These are phyloP conservation scores for Toxicodendron radicans DNA, from an alignment of 345 rosid species.

Conservation along the genomic window DNA sequence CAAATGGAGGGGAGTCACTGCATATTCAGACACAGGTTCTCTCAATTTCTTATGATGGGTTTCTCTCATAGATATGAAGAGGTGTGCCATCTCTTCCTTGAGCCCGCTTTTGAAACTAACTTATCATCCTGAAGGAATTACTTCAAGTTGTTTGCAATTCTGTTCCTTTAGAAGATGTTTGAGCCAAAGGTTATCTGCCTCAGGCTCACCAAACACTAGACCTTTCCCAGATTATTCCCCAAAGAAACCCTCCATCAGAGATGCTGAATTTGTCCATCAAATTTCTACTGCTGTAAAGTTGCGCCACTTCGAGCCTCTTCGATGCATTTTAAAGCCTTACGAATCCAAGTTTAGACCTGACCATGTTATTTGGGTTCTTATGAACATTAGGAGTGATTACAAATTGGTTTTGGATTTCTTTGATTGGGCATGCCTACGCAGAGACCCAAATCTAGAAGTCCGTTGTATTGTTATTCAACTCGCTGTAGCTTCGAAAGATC, in stretches of 20 bases:
- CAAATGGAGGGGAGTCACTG: constrained; percentile 25
- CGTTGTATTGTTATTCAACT: constrained; percentile 78
- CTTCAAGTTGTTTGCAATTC: constrained; percentile 17
- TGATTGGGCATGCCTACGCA: constrained; percentile 67
- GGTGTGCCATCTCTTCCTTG: constrained; percentile 34
- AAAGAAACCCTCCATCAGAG: constrained; percentile 66
- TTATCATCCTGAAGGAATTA: constrained; percentile 21
- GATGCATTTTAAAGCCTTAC: constrained; percentile 58
- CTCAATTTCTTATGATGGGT: constrained; percentile 42
- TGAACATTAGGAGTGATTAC: constrained; percentile 76
- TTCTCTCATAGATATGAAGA: constrained; percentile 48
- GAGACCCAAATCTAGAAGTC: constrained; percentile 71
- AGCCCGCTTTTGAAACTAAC: constrained; percentile 32
- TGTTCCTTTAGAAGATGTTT: constrained; percentile 24
- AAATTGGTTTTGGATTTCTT: constrained; percentile 75
- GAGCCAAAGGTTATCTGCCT: constrained; percentile 29
- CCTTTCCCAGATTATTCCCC: constrained; percentile 92
- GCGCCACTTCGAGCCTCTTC: constrained; percentile 61
- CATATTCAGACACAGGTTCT: constrained; percentile 16
- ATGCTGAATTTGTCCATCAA: constrained; percentile 72
- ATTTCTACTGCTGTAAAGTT: constrained; percentile 68
- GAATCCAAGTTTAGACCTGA: constrained; percentile 73
- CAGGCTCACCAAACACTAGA: constrained; percentile 44
- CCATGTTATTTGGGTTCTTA: constrained; percentile 87
- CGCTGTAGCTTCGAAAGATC: constrained; percentile 69